These are phyloP conservation scores for Cubamyces sp. DNA, from an alignment of 768 basidiomycete species.

Conservation along the genomic window DNA sequence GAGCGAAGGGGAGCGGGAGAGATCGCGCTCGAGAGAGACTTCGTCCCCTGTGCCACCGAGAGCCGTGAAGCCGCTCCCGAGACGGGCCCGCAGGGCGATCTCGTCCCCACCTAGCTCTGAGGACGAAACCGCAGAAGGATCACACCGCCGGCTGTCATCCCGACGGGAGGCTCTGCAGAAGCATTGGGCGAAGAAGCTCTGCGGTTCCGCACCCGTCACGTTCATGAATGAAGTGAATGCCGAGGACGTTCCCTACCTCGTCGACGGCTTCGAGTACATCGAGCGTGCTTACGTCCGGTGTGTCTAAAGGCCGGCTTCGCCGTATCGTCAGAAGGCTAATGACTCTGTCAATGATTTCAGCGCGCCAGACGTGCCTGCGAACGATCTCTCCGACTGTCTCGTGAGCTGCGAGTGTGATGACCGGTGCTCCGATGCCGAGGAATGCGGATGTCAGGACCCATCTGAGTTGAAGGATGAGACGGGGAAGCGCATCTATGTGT, in stretches of 20 bases:
- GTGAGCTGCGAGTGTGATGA: constrained; percentile 48
- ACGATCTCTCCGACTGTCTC: constrained; percentile 39
- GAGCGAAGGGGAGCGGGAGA: background rate
- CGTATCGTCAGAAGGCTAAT: background rate
- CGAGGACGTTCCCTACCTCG: constrained; percentile 46
- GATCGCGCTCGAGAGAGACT: background rate
- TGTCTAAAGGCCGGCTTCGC: constrained; percentile 30
- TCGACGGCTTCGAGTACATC: constrained; percentile 51
- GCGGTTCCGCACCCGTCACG: constrained; percentile 37
- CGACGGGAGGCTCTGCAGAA: constrained; percentile 7
- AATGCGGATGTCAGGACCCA: constrained; percentile 53
- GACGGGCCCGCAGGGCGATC: background rate
- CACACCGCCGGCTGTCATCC: background rate
- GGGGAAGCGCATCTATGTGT: constrained; percentile 44
- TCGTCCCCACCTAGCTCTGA: background rate
- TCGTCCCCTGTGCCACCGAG: background rate
- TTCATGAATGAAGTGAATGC: constrained; percentile 41
- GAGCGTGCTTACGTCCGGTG: constrained; percentile 57
- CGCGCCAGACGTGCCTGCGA: constrained; percentile 12
- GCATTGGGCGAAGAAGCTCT: constrained; percentile 37
- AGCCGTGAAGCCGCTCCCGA: constrained; percentile 8
- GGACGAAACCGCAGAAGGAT: background rate
- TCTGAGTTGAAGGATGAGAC: constrained; percentile 43
- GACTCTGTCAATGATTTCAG: constrained; percentile 8
- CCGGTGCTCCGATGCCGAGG: constrained; percentile 36